Percentiles rank a stretch among this genome's conserved stretches.
phyloP scores from a whole-genome alignment of 345 rosid species.

The Gossypium longicalyx region DNA sequence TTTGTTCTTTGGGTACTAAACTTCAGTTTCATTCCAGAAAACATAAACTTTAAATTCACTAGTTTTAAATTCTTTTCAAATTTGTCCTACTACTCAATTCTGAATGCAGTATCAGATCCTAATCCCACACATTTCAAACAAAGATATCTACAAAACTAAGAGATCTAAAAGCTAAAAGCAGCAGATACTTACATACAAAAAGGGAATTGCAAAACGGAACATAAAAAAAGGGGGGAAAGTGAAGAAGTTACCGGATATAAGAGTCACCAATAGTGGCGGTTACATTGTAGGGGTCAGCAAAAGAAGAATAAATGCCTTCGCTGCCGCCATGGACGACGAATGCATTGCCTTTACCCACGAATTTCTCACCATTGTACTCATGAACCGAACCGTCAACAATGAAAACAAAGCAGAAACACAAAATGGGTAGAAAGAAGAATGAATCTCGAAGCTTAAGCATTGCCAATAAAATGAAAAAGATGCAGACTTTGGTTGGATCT shows the following conservation, averaged over 20 bases:
- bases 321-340: conserved; percentile 92
- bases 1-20: background rate
- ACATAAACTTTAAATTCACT: background rate
- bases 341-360: conserved; percentile 83
- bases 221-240: background rate
- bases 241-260: conserved; percentile 53
- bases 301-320: conserved; percentile 84
- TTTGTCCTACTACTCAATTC: background rate
- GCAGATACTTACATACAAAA: background rate
- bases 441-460: conserved; percentile 21
- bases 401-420: conserved; percentile 22
- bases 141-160: background rate
- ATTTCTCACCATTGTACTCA: conserved; percentile 67
- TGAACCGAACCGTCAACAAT: conserved; percentile 66
- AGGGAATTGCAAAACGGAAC: background rate
- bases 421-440: conserved; percentile 21
- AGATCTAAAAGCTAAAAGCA: conserved; percentile 13
- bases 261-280: conserved; percentile 38
- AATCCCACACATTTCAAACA: background rate
- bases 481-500: conserved; percentile 31
- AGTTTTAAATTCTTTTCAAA: background rate
- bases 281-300: conserved; percentile 26
- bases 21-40: background rate
- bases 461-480: background rate
- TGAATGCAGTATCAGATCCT: conserved; percentile 14